Evolutionary conservation across 257 asterid genomes (phyloP).

Genomic region (Scutellaria minor): DNA sequence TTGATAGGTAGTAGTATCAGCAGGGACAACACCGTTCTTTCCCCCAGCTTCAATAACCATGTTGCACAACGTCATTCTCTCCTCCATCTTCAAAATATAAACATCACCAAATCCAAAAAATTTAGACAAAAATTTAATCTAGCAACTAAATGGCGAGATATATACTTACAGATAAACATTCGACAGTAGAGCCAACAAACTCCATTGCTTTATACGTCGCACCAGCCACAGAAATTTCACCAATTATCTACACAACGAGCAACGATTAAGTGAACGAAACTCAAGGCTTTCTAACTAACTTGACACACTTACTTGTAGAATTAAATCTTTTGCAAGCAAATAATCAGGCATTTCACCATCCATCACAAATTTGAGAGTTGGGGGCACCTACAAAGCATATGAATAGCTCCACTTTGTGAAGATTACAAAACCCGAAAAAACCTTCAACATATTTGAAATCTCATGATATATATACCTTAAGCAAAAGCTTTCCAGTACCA

Average conservation of each 20-base stretch:
- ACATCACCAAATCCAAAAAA: not conserved
- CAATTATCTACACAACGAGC: slow-evolving; percentile 71
- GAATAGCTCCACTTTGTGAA: too few species aligned
- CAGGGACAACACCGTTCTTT: slow-evolving; percentile 92
- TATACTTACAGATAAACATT: slow-evolving; percentile 76
- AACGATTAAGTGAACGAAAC: not conserved
- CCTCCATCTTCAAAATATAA: slow-evolving; percentile 77
- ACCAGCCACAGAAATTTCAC: slow-evolving; percentile 98
- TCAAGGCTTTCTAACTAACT: not conserved
- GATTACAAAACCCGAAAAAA: too few species aligned
- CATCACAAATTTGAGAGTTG: slow-evolving; percentile 89
- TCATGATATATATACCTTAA: slow-evolving; percentile 11
- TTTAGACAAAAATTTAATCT: too few species aligned
- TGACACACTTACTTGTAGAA: slow-evolving; percentile 74
- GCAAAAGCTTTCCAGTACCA: slow-evolving; percentile 40
- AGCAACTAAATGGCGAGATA: slow-evolving; percentile 5
- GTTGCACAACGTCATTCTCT: slow-evolving; percentile 98
- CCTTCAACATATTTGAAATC: not conserved
- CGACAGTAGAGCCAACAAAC: slow-evolving; percentile 89
- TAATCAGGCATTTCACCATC: slow-evolving; percentile 97
- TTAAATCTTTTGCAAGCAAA: slow-evolving; percentile 94
- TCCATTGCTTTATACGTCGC: slow-evolving; percentile 99
- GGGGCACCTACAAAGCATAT: slow-evolving; percentile 74
- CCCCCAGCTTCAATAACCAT: slow-evolving; percentile 99
- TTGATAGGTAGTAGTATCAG: slow-evolving; percentile 84